These are phyloP conservation scores for Pleurozium schreberi DNA, from an alignment of 225 moss, liverwort and hornwort species.

Conservation along the genomic window DNA sequence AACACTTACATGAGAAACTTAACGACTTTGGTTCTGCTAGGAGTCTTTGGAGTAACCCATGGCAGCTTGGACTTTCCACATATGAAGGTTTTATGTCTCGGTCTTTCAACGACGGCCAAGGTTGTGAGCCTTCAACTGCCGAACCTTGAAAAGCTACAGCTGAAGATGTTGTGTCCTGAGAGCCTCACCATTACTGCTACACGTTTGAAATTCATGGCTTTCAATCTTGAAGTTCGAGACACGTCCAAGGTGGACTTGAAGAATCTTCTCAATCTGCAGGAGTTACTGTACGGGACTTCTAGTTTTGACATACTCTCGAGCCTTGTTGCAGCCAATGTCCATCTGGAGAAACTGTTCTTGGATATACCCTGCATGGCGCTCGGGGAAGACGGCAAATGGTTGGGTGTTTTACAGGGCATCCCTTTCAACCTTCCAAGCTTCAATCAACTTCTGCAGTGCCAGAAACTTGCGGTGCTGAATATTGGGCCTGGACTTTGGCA, in stretches of 20 bases:
- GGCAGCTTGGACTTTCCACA: conserved; percentile 6
- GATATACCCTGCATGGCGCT: conserved; percentile 67
- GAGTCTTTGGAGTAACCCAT: conserved; percentile 32
- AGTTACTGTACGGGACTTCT: conserved; percentile 32
- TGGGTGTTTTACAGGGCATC: conserved; percentile 24
- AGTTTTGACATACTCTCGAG: conserved; percentile 18
- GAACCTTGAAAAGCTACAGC: conserved; percentile 30
- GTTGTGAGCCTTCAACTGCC: conserved; percentile 18
- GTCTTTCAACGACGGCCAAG: conserved; percentile 31
- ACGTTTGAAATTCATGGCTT: conserved; percentile 25
- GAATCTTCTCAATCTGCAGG: conserved; percentile 13
- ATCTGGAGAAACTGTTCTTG: conserved; percentile 39
- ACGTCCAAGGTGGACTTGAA: conserved; percentile 12
- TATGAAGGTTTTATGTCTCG: conserved; percentile 31
- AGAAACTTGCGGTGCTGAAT: conserved; percentile 33
- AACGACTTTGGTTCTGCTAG: conserved; percentile 23
- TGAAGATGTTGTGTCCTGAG: conserved; percentile 40
- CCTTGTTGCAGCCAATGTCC: neutral
- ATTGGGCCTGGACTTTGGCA: conserved; percentile 71
- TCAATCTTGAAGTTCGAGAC: conserved; percentile 32
- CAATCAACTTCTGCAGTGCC: conserved; percentile 15
- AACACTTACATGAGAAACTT: conserved; percentile 29
- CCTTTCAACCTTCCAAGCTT: conserved; percentile 36
- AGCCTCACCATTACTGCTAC: conserved; percentile 8
- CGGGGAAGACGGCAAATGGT: conserved; percentile 45